Conservation (phyloP, 345 rosid genomes). For the Zanthoxylum bungeanum region DNA sequence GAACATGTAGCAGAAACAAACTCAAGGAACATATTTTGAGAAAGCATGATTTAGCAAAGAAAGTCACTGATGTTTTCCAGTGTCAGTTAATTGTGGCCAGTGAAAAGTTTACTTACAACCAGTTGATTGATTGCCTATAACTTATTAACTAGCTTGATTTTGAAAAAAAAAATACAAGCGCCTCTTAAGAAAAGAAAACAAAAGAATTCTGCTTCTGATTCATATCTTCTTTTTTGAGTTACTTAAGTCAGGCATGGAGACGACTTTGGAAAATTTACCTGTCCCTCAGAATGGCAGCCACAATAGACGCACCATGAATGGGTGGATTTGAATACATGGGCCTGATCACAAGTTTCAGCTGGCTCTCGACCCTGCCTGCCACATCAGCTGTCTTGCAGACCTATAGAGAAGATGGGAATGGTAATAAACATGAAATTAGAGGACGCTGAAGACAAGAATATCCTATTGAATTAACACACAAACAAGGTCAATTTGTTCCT, state of each 20-base stretch:
- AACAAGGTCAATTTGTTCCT: neutral
- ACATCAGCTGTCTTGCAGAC: constrained; percentile 86
- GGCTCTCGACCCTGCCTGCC: constrained; percentile 74
- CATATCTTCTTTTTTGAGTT: neutral
- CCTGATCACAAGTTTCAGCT: constrained; percentile 80
- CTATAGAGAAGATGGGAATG: constrained; percentile 24
- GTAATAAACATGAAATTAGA: neutral
- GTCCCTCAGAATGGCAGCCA: constrained; percentile 66
- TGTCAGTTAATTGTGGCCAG: neutral
- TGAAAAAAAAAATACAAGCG: neutral
- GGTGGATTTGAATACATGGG: constrained; percentile 96
- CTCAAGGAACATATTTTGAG: neutral
- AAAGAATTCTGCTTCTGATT: neutral
- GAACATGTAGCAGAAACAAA: constrained; percentile 3
- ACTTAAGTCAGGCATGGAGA: neutral
- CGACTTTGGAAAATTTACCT: constrained; percentile 31
- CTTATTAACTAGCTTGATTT: neutral
- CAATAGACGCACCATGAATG: constrained; percentile 87
- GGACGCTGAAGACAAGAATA: neutral
- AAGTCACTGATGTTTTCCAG: neutral
- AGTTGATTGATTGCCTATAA: neutral
- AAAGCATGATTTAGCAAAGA: neutral
- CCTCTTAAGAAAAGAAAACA: neutral
- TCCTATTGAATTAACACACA: neutral
- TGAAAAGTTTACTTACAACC: neutral